A percentile compares a stretch with the other conserved stretches of the same genome.
These are phyloP conservation scores for Hypoxylon fragiforme DNA, from an alignment of 495 filamentous ascomycete genomes.

Conservation along the genomic window DNA sequence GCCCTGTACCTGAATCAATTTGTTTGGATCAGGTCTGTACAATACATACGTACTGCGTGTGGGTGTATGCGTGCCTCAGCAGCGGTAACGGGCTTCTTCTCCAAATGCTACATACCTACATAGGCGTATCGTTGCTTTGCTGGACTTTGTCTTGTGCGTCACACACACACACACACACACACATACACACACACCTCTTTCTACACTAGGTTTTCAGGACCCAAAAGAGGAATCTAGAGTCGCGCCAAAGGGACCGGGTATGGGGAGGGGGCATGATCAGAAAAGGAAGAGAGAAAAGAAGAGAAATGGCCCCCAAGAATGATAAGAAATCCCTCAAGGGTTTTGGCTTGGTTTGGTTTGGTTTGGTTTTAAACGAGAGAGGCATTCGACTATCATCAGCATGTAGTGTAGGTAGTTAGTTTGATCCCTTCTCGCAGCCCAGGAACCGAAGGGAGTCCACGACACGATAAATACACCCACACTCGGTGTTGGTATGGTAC, in stretches of 20 bases:
- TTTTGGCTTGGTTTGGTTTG: too few relatives aligned
- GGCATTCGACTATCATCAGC: constrained; percentile 1
- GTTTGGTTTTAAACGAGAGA: too few relatives aligned
- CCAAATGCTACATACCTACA: too few relatives aligned
- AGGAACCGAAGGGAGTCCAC: too few relatives aligned
- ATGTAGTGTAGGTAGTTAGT: too few relatives aligned
- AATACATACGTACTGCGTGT: neutral
- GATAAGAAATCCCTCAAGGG: constrained; percentile 22
- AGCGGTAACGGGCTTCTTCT: constrained; percentile 20
- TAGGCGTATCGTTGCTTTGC: constrained; percentile 29
- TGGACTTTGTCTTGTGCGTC: constrained; percentile 32
- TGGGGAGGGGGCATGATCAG: constrained; percentile 7
- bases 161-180: constrained; percentile 22
- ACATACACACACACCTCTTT: constrained; percentile 6
- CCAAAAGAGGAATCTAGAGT: constrained; percentile 23
- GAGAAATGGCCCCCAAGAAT: constrained; percentile 17
- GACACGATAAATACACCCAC: too few relatives aligned
- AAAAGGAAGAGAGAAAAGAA: neutral
- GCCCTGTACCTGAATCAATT: constrained; percentile 34
- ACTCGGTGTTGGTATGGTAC: too few relatives aligned
- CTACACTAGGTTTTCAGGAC: too few relatives aligned
- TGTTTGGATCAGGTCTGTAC: constrained; percentile 14
- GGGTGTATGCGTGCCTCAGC: constrained; percentile 3
- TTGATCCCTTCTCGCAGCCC: constrained; percentile 5
- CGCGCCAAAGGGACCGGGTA: constrained; percentile 10